phyloP scores from a whole-genome alignment of 2,329 filamentous ascomycete genomes.

The Ophiostoma himal-ulmi region DNA sequence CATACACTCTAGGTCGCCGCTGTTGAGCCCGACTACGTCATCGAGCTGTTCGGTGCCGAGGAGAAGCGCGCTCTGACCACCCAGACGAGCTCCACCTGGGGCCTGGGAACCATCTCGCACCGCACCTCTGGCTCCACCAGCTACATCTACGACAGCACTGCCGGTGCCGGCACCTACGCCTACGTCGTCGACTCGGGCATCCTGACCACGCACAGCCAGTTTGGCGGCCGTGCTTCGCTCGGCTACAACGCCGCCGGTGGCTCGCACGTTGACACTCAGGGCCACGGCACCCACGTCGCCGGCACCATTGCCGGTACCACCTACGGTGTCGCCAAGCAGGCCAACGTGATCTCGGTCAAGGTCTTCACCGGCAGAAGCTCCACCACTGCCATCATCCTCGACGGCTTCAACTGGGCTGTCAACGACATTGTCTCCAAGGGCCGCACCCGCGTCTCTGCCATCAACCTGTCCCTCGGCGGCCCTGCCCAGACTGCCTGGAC shows the following conservation, averaged over 20 bases:
- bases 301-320: constrained; percentile 97
- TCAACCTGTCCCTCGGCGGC: constrained; percentile 99
- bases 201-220: constrained; percentile 91
- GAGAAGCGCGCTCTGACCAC: constrained; percentile 45
- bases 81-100: constrained; percentile 92
- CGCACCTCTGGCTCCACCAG: constrained; percentile 93
- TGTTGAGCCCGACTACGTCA: constrained; percentile 55
- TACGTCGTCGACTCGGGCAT: constrained; percentile 98
- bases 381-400: constrained; percentile 97
- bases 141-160: constrained; percentile 84
- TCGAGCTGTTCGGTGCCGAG: constrained; percentile 91
- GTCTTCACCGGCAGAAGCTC: constrained; percentile 97
- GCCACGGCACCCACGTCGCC: constrained; percentile 98
- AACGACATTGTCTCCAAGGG: constrained; percentile 69
- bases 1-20: background rate
- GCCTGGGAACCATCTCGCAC: constrained; percentile 88
- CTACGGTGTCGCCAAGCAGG: constrained; percentile 99
- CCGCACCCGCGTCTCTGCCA: constrained; percentile 89
- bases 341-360: constrained; percentile 94
- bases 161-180: constrained; percentile 95
- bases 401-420: constrained; percentile 94
- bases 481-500: constrained; percentile 93
- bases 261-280: constrained; percentile 87
- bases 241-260: constrained; percentile 88
- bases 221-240: constrained; percentile 95